Evolutionary conservation across 257 asterid genomes (phyloP), one percentile per base, ranked within the genome.

Genomic region (Scutellaria barbata): DNA sequence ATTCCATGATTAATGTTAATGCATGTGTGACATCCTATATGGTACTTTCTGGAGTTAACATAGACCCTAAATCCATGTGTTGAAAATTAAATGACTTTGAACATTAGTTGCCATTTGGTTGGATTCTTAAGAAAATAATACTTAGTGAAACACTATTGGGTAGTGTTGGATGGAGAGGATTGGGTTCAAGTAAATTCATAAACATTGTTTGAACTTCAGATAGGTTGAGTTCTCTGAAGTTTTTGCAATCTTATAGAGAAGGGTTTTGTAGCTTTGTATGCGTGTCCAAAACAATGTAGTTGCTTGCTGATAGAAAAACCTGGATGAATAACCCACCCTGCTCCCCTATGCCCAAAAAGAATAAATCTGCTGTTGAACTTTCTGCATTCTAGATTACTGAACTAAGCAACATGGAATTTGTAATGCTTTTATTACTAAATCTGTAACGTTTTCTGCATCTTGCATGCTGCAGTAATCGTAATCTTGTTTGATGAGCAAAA

Each of bases 1-100:
- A 40, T 69, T 70, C 60, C 71, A 57, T 55, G 20, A 40, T 10
- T 57, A 51, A 55, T 76, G 66, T 64, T 41, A 66, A 22, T 43
- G 51, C 47, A 14, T 22, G 68, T 25, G n/a, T 68, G 65, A 10
- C 59, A 22, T 22, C 25, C 45, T 30, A 39, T 5, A 52, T 45
- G 52, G 42, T 51, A 60, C 52, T 64, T 74, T 18, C 37, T 45
- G 64, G 70, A 53, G 74, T 10, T 46, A 65, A 13, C 33, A 16
- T 41, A 47, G 72, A 55, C 42, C 56, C 61, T 25, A 72, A 59
- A 37, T 22, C 20, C 37, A 14, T 25, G 25, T 67, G 39, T 48
- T 47, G 16, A 35, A 11, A 6, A 51, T 10, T 67, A 13, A 17
- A 35, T 66, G 57, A 10, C 13, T 54, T 54, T 47, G 52, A 66